A percentile compares a stretch with the other conserved stretches of the same genome.
phyloP scores from a whole-genome alignment of 352 stramenopile species.

The Globisporangium apiculatum region DNA sequence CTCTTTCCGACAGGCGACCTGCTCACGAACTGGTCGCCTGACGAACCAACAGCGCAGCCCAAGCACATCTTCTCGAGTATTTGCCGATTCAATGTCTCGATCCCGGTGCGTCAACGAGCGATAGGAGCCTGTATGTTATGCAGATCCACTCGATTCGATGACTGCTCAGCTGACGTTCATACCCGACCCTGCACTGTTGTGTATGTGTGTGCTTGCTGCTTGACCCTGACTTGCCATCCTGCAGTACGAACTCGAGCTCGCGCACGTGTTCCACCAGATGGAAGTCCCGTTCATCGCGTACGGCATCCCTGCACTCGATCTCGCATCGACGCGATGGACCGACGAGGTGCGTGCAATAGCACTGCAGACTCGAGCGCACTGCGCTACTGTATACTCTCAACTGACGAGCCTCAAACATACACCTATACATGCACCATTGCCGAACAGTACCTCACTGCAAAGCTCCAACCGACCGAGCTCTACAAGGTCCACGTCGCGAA shows the following conservation, averaged over 20 bases:
- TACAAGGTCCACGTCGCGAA: conserved; percentile 75
- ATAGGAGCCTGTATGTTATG: background rate
- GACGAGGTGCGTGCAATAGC: conserved; percentile 26
- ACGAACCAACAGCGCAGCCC: conserved; percentile 28
- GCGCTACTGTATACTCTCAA: background rate
- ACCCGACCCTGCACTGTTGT: background rate
- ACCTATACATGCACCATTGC: background rate
- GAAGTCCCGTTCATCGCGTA: conserved; percentile 94
- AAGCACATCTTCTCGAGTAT: conserved; percentile 45
- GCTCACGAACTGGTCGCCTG: conserved; percentile 76
- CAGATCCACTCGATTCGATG: background rate
- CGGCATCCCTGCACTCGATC: conserved; percentile 82
- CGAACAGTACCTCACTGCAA: conserved; percentile 39
- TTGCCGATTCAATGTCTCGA: conserved; percentile 60
- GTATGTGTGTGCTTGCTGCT: background rate
- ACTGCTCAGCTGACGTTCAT: background rate
- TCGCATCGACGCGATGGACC: conserved; percentile 76
- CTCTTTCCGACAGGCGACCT: conserved; percentile 63
- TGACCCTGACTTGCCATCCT: background rate
- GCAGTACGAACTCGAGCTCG: conserved; percentile 74
- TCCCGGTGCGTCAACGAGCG: conserved; percentile 20
- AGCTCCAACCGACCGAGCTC: conserved; percentile 24
- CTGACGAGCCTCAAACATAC: background rate
- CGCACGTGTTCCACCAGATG: conserved; percentile 84
- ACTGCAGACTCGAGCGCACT: background rate